Conservation (phyloP, 2,329 filamentous ascomycete genomes). For the Colletotrichum agaves region DNA sequence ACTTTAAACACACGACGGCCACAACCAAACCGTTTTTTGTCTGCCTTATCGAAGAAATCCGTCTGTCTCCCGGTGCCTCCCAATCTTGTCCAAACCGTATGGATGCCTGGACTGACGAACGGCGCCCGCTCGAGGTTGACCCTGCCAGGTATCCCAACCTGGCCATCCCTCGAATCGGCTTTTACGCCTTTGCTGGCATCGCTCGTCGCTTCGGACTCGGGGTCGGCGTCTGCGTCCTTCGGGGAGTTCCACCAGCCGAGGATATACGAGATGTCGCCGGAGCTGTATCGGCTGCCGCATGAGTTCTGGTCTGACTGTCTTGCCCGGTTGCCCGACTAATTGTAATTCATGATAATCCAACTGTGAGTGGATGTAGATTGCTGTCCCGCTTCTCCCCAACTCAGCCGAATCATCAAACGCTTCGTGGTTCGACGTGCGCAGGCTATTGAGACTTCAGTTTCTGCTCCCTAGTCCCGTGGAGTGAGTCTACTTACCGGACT, state of each 20-base stretch:
- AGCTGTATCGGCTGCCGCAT: conserved; percentile 9
- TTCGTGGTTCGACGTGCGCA: conserved; percentile 66
- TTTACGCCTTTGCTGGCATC: conserved; percentile 36
- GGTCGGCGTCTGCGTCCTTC: conserved; percentile 32
- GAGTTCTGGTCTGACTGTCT: conserved; percentile 12
- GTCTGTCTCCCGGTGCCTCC: conserved; percentile 20
- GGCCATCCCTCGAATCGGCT: conserved; percentile 36
- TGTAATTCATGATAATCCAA: conserved; percentile 32
- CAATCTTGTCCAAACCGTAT: conserved; percentile 26
- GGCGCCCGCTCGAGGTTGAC: conserved; percentile 34
- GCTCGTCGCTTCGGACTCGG: conserved; percentile 26
- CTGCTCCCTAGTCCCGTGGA: not conserved
- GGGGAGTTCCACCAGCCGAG: conserved; percentile 41
- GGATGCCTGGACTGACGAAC: conserved; percentile 22
- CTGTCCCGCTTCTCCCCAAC: conserved; percentile 31
- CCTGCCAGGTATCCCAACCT: conserved; percentile 39
- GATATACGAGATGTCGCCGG: conserved; percentile 35
- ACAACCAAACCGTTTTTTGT: not conserved
- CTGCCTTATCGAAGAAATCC: conserved; percentile 19
- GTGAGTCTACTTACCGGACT: conserved; percentile 78
- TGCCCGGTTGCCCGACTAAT: conserved; percentile 35
- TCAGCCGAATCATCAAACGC: conserved; percentile 51
- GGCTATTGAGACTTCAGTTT: conserved; percentile 52
- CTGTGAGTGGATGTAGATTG: conserved; percentile 13
- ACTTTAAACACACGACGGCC: not conserved